phyloP scores from a whole-genome alignment of 805 yeast species.

The Candida arabinofermentans region DNA sequence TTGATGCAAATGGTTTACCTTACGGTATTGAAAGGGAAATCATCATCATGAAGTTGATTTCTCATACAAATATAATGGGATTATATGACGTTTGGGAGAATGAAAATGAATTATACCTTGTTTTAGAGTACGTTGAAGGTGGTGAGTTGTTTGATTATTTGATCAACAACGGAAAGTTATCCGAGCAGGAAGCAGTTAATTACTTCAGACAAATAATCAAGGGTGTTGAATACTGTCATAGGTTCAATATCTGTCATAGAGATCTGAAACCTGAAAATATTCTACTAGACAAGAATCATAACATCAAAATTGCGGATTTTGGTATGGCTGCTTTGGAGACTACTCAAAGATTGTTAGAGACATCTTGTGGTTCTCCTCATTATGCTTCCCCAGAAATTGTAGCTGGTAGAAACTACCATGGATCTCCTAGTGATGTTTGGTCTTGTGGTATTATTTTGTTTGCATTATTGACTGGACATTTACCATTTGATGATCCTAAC shows the following conservation, averaged over 20 bases:
- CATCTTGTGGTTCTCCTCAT: constrained; percentile 86
- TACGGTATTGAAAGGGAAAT: constrained; percentile 97
- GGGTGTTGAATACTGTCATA: constrained; percentile 80
- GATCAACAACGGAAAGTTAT: constrained; percentile 65
- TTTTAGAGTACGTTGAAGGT: constrained; percentile 82
- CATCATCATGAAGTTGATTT: constrained; percentile 91
- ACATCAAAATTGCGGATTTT: constrained; percentile 78
- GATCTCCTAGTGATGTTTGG: constrained; percentile 85
- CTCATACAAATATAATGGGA: constrained; percentile 91
- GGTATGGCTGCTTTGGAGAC: constrained; percentile 88
- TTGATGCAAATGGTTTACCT: constrained; percentile 56
- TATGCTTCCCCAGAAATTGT: constrained; percentile 88
- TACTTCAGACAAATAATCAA: constrained; percentile 73
- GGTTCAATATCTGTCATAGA: constrained; percentile 75
- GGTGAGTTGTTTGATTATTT: constrained; percentile 78
- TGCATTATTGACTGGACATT: constrained; percentile 74
- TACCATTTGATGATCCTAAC: constrained; percentile 82
- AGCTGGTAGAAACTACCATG: constrained; percentile 72
- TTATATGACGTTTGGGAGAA: constrained; percentile 98
- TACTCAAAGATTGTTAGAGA: constrained; percentile 64
- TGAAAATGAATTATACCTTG: constrained; percentile 77
- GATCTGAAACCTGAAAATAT: constrained; percentile 82
- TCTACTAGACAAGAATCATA: constrained; percentile 57
- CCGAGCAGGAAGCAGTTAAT: constrained; percentile 69
- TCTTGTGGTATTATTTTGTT: constrained; percentile 81